These are phyloP conservation scores for Suhomyces xylopsoci DNA, from an alignment of 805 yeast genomes.

Conservation along the genomic window DNA sequence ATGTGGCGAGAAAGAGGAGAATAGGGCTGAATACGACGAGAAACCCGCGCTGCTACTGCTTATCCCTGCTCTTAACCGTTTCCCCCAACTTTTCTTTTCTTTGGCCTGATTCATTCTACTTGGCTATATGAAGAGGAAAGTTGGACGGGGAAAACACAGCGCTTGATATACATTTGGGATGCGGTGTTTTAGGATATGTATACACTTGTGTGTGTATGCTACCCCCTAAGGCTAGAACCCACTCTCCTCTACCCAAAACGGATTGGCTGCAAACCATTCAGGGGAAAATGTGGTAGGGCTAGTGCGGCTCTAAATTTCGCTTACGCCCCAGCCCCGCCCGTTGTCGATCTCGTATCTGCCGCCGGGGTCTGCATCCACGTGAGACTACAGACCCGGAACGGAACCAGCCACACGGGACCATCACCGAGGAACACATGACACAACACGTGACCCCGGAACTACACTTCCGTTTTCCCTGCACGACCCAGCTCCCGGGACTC, in stretches of 20 bases:
- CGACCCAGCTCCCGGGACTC: slow-evolving; percentile 7
- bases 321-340: not conserved
- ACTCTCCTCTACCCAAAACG: not conserved
- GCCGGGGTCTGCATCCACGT: not conserved
- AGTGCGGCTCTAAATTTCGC: not conserved
- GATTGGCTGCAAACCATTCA: not conserved
- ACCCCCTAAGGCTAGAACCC: not conserved
- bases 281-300: not conserved
- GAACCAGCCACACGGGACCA: not conserved
- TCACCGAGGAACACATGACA: not conserved
- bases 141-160: not conserved
- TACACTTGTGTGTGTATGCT: not conserved
- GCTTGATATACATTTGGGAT: not conserved
- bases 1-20: not conserved
- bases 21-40: not conserved
- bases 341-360: not conserved
- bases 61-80: not conserved
- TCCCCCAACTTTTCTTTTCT: not conserved
- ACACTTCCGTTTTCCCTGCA: slow-evolving; percentile 6
- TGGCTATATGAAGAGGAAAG: not conserved
- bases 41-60: not conserved
- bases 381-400: not conserved
- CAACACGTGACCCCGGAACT: not conserved
- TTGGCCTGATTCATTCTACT: not conserved
- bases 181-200: not conserved